phyloP scores from a whole-genome alignment of 2,329 filamentous ascomycete genomes.

The Arachnomyces sp. region DNA sequence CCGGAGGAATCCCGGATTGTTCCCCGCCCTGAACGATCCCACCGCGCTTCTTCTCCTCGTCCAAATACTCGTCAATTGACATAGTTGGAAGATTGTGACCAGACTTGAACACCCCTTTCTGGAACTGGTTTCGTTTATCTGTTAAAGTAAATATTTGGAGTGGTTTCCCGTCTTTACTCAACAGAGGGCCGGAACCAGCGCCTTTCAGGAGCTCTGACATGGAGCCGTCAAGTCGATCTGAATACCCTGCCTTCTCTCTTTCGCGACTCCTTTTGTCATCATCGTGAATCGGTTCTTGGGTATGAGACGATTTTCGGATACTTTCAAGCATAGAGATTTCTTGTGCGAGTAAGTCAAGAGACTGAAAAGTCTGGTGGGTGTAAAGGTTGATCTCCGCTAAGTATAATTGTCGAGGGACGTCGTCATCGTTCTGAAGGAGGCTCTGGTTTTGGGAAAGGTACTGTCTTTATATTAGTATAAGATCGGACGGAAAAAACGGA shows the following conservation, averaged over 20 bases:
- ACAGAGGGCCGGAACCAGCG: constrained; percentile 57
- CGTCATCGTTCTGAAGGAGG: constrained; percentile 68
- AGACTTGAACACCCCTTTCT: constrained; percentile 74
- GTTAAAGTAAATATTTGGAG: constrained; percentile 85
- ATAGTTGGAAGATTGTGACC: constrained; percentile 95
- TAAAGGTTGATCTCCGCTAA: constrained; percentile 66
- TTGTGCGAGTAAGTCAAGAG: constrained; percentile 76
- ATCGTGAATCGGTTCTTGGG: constrained; percentile 23
- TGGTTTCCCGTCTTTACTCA: constrained; percentile 73
- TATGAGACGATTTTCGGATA: constrained; percentile 49
- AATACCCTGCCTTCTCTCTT: constrained; percentile 52
- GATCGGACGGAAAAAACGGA: constrained; percentile 6
- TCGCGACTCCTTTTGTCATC: constrained; percentile 37
- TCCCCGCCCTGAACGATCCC: constrained; percentile 88
- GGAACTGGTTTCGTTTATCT: constrained; percentile 65
- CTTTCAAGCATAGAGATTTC: constrained; percentile 76
- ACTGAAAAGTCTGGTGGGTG: constrained; percentile 74
- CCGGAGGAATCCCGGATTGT: constrained; percentile 58
- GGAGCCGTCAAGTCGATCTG: constrained; percentile 65
- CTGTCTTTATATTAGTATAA: constrained; percentile 32
- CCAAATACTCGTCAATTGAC: constrained; percentile 95
- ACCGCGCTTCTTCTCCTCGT: constrained; percentile 76
- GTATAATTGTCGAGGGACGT: constrained; percentile 70
- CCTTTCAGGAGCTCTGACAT: constrained; percentile 43
- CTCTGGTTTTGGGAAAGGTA: constrained; percentile 54